Conservation (phyloP, 2,329 filamentous ascomycete species). For the Colletotrichum cuscutae region DNA sequence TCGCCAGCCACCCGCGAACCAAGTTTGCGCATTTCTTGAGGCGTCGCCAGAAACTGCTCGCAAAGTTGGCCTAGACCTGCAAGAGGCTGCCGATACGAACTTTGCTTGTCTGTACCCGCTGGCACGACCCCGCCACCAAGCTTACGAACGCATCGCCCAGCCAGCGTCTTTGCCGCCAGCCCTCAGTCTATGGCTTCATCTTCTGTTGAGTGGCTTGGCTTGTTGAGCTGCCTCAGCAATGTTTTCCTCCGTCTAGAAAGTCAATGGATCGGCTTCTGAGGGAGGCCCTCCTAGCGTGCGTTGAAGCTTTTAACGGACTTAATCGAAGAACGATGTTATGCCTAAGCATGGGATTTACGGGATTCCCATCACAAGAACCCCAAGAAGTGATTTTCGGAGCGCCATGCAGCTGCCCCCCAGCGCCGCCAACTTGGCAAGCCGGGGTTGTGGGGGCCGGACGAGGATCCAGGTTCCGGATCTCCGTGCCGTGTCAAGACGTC, state of each 20-base stretch:
- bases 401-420: constrained; percentile 22
- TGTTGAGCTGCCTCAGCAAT: background rate
- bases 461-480: constrained; percentile 6
- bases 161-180: constrained; percentile 1
- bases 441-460: constrained; percentile 7
- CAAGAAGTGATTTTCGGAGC: constrained; percentile 14
- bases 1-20: constrained; percentile 16
- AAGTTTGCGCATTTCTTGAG: constrained; percentile 6
- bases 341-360: background rate
- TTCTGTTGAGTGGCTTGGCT: background rate
- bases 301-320: background rate
- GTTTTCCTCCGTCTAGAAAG: background rate
- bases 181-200: background rate
- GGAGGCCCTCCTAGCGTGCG: background rate
- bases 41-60: background rate
- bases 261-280: background rate
- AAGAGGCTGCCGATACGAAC: constrained; percentile 18
- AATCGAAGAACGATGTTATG: background rate
- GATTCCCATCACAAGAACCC: background rate
- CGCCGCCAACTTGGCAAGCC: constrained; percentile 18
- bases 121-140: constrained; percentile 15
- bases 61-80: background rate
- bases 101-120: background rate
- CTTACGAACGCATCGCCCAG: constrained; percentile 7
- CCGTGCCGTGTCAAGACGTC: background rate